A percentile compares a stretch with the other conserved stretches of the same genome.
Conservation (phyloP, 2,329 filamentous ascomycete genomes). For the Pyrenophora teres region DNA sequence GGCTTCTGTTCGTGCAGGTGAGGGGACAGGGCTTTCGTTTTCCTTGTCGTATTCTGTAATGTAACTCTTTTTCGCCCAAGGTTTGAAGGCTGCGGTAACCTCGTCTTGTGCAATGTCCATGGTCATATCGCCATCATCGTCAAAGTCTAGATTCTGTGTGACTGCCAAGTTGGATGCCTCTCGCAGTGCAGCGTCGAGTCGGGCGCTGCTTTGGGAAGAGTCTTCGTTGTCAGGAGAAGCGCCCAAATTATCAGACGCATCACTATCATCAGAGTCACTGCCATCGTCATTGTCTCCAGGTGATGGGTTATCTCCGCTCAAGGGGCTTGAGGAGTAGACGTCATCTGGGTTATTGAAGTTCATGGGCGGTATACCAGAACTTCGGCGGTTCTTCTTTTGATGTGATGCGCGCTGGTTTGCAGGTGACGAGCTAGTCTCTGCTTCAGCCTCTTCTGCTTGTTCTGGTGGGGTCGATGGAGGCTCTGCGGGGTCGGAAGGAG, state of each 20-base stretch:
- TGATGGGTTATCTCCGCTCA: slow-evolving; percentile 63
- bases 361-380: slow-evolving; percentile 68
- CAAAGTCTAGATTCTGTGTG: slow-evolving; percentile 66
- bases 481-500: slow-evolving; percentile 57
- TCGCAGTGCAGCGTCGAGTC: slow-evolving; percentile 76
- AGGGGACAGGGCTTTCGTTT: slow-evolving; percentile 54
- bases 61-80: slow-evolving; percentile 68
- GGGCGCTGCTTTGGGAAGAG: slow-evolving; percentile 69
- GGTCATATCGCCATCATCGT: slow-evolving; percentile 57
- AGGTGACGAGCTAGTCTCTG: slow-evolving; percentile 62
- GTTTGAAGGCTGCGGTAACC: slow-evolving; percentile 72
- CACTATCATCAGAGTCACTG: slow-evolving; percentile 65
- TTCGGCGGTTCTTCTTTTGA: slow-evolving; percentile 63
- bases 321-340: slow-evolving; percentile 76
- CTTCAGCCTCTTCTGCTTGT: slow-evolving; percentile 63
- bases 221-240: slow-evolving; percentile 61
- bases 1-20: slow-evolving; percentile 51
- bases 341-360: slow-evolving; percentile 68
- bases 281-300: slow-evolving; percentile 53
- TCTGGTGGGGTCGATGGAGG: slow-evolving; percentile 67
- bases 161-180: slow-evolving; percentile 77
- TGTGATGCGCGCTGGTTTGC: slow-evolving; percentile 68
- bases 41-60: slow-evolving; percentile 53
- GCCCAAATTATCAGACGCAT: slow-evolving; percentile 67
- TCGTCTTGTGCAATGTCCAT: slow-evolving; percentile 66